These are phyloP conservation scores for Sporisorium iseilematis-ciliati DNA, from an alignment of 1,284 basidiomycete species.

Conservation along the genomic window DNA sequence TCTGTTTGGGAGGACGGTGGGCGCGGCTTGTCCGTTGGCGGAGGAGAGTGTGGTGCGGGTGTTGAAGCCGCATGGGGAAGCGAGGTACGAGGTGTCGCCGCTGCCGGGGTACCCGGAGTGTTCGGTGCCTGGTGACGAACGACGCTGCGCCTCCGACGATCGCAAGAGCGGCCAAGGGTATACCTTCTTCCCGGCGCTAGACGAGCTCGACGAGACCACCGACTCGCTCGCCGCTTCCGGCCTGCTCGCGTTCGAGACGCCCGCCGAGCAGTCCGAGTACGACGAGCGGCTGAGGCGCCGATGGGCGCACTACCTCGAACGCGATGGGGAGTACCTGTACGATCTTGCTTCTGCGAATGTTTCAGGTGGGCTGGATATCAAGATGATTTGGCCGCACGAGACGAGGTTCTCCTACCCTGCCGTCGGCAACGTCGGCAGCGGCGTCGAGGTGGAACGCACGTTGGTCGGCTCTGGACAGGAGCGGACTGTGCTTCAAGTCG, in stretches of 20 bases:
- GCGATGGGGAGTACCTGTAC: constrained; percentile 40
- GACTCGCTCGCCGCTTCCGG: constrained; percentile 30
- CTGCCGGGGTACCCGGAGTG: constrained; percentile 20
- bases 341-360: background rate
- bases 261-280: constrained; percentile 33
- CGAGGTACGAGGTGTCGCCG: constrained; percentile 20
- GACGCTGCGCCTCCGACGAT: background rate
- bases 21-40: constrained; percentile 51
- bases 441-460: constrained; percentile 78
- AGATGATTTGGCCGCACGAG: constrained; percentile 71
- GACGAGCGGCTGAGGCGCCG: constrained; percentile 14
- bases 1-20: constrained; percentile 45
- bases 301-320: constrained; percentile 29
- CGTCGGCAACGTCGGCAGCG: background rate
- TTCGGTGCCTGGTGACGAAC: constrained; percentile 11
- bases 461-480: constrained; percentile 82
- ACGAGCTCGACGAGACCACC: constrained; percentile 35
- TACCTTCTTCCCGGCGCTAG: constrained; percentile 20
- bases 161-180: background rate
- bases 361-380: constrained; percentile 43
- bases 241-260: constrained; percentile 27
- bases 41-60: constrained; percentile 40
- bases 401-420: constrained; percentile 70
- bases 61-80: constrained; percentile 29
- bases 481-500: constrained; percentile 79